Conservation (phyloP, 345 rosid species). For the Salix udensis region DNA sequence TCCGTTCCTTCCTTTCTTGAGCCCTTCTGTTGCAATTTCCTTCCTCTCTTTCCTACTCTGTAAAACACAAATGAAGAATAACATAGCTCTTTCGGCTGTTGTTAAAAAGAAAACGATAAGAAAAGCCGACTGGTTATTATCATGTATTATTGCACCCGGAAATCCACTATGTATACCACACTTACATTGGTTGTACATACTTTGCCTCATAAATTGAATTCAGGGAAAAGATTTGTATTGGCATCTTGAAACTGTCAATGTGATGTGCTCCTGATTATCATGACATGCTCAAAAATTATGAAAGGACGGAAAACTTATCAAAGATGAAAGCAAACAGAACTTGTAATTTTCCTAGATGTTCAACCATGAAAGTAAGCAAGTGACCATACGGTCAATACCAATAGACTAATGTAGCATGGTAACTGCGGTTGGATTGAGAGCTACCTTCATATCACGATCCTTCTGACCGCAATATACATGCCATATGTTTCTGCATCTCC, state of each 20-base stretch:
- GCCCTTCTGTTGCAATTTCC: background rate
- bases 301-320: background rate
- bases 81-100: no score
- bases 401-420: background rate
- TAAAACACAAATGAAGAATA: background rate
- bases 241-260: background rate
- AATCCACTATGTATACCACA: background rate
- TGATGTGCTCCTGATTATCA: background rate
- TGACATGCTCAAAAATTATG: background rate
- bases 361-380: background rate
- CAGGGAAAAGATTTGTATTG: background rate
- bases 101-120: no score
- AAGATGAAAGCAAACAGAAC: background rate
- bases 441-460: background rate
- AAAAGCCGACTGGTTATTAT: background rate
- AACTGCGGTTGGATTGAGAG: no score
- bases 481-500: background rate
- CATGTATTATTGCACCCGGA: background rate
- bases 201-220: background rate
- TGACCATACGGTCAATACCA: background rate
- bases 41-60: background rate
- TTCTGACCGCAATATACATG: background rate
- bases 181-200: background rate
- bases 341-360: background rate
- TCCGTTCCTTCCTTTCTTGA: background rate